Percentiles rank a stretch among this genome's conserved stretches.
Conservation (phyloP, 805 yeast genomes). For the Starmerella bacillaris region DNA sequence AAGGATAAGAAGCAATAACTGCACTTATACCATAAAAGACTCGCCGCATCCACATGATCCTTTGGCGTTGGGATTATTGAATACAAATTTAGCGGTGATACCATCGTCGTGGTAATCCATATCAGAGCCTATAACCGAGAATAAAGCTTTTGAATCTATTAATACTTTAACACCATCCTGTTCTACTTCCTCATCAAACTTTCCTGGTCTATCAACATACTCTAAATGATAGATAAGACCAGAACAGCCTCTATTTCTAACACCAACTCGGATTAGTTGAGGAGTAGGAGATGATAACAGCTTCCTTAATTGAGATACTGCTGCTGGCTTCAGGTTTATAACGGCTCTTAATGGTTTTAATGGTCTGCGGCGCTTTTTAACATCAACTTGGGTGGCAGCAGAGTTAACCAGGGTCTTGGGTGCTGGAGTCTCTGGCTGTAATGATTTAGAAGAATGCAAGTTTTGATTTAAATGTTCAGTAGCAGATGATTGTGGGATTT, state of each 20-base stretch:
- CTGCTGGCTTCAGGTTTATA: conserved; percentile 59
- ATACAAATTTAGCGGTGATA: conserved; percentile 71
- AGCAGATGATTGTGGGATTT: too few species aligned
- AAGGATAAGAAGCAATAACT: conserved; percentile 18
- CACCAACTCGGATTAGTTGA: conserved; percentile 77
- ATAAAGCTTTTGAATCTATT: conserved; percentile 88
- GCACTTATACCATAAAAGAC: conserved; percentile 75
- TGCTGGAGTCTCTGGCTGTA: too few species aligned
- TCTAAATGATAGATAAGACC: conserved; percentile 84
- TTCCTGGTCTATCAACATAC: conserved; percentile 79
- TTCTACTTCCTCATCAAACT: conserved; percentile 77
- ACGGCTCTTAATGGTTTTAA: conserved; percentile 80
- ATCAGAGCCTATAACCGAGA: conserved; percentile 88
- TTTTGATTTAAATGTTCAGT: too few species aligned
- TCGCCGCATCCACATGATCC: conserved; percentile 99
- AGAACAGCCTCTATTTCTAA: conserved; percentile 91
- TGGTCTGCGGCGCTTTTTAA: conserved; percentile 28
- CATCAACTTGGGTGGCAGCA: too few species aligned
- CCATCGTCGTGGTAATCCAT: conserved; percentile 98
- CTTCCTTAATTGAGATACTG: conserved; percentile 49
- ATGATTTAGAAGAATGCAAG: too few species aligned
- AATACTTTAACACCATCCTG: conserved; percentile 88
- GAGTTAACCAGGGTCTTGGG: too few species aligned
- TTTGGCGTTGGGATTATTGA: conserved; percentile 88
- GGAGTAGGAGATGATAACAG: conserved; percentile 71